Conservation (phyloP, 2,329 filamentous ascomycete genomes). For the Calcarisporium arbuscula region DNA sequence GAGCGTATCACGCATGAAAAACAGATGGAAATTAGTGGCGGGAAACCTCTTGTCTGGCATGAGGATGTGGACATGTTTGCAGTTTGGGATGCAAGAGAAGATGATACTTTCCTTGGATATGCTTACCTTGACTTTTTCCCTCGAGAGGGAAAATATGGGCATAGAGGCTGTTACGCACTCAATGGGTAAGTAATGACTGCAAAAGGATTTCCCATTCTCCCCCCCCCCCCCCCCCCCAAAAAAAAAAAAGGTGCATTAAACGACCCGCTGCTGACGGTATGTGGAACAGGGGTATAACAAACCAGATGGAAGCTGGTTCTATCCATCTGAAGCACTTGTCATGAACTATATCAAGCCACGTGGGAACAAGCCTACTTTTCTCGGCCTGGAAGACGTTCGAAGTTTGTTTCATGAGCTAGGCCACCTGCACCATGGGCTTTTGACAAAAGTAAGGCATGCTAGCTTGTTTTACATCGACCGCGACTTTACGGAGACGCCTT, state of each 20-base stretch:
- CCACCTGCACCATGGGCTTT: constrained; percentile 56
- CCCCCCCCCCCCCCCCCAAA: too few species aligned
- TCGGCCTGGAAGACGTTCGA: constrained; percentile 70
- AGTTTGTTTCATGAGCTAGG: constrained; percentile 67
- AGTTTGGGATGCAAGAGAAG: constrained; percentile 70
- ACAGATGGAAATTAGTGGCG: constrained; percentile 49
- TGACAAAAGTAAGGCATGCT: constrained; percentile 48
- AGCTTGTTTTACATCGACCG: constrained; percentile 54
- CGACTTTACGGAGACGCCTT: constrained; percentile 60
- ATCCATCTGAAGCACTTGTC: constrained; percentile 66
- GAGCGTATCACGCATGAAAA: constrained; percentile 37
- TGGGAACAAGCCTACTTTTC: constrained; percentile 60
- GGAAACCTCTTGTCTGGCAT: constrained; percentile 68
- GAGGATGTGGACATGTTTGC: constrained; percentile 68
- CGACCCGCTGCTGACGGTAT: constrained; percentile 18
- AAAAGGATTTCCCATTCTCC: too few species aligned
- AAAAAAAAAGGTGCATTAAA: too few species aligned
- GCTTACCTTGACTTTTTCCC: constrained; percentile 71
- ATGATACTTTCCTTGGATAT: constrained; percentile 64
- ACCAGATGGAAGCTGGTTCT: constrained; percentile 59
- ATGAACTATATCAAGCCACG: constrained; percentile 75
- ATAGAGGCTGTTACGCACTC: constrained; percentile 73
- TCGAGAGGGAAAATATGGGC: constrained; percentile 69
- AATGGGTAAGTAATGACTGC: too few species aligned
- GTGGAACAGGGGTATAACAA: constrained; percentile 47